Evolutionary conservation across 2,329 filamentous ascomycete species (phyloP), one percentile per base, ranked within the genome.

Genomic region (Elsinoe arachidis): DNA sequence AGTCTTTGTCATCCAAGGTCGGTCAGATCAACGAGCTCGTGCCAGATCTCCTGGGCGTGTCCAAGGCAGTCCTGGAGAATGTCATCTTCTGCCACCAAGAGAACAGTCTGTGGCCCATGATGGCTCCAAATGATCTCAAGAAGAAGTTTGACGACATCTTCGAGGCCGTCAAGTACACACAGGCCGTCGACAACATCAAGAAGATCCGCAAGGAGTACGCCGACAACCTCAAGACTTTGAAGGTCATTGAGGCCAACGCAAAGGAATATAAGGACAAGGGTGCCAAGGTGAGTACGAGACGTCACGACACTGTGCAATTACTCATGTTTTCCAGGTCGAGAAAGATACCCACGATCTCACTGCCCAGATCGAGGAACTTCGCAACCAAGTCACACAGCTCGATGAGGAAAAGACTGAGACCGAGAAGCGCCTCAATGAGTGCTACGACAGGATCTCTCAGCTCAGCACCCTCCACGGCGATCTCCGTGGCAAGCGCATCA

Each of bases 11-110:
- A 1, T 89, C 87, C 2, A 84, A 87, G 41, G 84, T 89, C 15
- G 84, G 84, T 9, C 88, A 96, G 64, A 79, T 97, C 34, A 88
- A 96, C 69, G 80, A 85, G 62, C 81, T 92, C 63, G 86, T 99
- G 69, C 90, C 92, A 0, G 82, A 88, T 63, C 87, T 89, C 63
- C 80, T 99, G 0, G 93, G 93, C 37, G 93, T 96, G 2, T 93
- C 90, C 1, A 85, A 86, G 57, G 91, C 93, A 11, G 85, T 99
- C 57, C 80, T 99, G 23, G 91, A 97, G 63, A 87, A 87, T 59
- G 93, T 99, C 69, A 96, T 99, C 64, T 99, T 99, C 73, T 99
- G 93, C 70, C 93, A 99, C 68, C 93, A 99, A 69, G 93, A 99
- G 69, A 93, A 99, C 64, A 96, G 92, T 23, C 74, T 97, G 26